Conservation (phyloP, 1,284 basidiomycete genomes). For the Marasmius sp. region DNA sequence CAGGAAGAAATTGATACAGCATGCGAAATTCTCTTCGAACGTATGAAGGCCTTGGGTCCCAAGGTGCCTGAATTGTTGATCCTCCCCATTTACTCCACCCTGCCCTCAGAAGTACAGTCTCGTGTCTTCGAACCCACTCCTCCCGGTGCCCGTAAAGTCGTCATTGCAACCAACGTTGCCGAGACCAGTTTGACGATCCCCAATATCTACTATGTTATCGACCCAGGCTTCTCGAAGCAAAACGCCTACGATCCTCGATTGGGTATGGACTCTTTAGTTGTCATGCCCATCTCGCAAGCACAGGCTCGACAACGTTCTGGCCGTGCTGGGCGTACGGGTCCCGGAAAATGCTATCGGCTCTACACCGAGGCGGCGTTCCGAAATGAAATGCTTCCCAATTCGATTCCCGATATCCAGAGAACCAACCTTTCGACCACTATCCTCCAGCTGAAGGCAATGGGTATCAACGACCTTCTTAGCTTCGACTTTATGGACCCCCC, state of each 20-base stretch:
- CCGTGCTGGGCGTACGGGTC: constrained; percentile 95
- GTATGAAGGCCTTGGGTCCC: constrained; percentile 96
- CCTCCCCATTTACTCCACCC: constrained; percentile 95
- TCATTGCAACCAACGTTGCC: constrained; percentile 98
- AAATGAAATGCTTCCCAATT: constrained; percentile 98
- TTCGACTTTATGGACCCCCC: constrained; percentile 99
- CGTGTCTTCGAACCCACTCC: constrained; percentile 98
- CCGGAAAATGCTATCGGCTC: constrained; percentile 96
- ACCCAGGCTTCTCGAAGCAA: constrained; percentile 98
- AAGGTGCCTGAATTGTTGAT: constrained; percentile 97
- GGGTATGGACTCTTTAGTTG: constrained; percentile 98
- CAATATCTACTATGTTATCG: constrained; percentile 98
- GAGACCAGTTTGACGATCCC: constrained; percentile 99
- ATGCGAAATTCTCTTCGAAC: constrained; percentile 96
- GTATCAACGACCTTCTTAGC: constrained; percentile 95
- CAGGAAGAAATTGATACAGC: constrained; percentile 99
- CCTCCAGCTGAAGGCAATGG: constrained; percentile 97
- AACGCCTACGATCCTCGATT: constrained; percentile 97
- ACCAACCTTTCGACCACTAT: constrained; percentile 94
- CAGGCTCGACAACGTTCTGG: constrained; percentile 95
- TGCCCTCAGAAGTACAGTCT: constrained; percentile 97
- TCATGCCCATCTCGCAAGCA: constrained; percentile 99
- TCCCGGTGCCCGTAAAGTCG: constrained; percentile 94
- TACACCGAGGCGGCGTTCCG: constrained; percentile 98
- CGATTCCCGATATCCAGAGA: constrained; percentile 96